Evolutionary conservation across 345 rosid species (phyloP).

Genomic region (Viola odorata): DNA sequence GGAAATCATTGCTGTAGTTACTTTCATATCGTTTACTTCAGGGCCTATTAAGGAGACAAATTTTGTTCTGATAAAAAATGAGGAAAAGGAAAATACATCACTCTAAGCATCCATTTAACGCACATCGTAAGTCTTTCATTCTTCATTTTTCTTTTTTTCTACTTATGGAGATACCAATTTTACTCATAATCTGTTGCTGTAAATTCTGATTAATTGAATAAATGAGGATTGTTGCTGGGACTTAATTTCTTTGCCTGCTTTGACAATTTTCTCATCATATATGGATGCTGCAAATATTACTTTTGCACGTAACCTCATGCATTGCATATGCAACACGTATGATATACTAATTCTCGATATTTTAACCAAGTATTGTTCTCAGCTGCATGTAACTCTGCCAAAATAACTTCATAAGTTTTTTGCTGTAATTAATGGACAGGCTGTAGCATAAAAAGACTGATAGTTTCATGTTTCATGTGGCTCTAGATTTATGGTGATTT

Average conservation of each 20-base stretch:
- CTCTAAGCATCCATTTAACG: slow-evolving; percentile 48
- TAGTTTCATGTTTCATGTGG: neutral
- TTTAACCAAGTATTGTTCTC: neutral
- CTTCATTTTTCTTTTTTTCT: neutral
- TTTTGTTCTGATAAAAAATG: slow-evolving; percentile 21
- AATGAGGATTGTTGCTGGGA: neutral
- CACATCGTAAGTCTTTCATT: slow-evolving; percentile 43
- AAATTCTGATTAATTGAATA: neutral
- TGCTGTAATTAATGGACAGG: neutral
- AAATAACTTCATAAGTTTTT: neutral
- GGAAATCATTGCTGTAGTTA: neutral
- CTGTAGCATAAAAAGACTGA: neutral
- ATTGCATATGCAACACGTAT: neutral
- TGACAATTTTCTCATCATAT: neutral
- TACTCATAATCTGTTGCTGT: neutral
- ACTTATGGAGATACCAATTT: neutral
- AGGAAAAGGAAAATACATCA: slow-evolving; percentile 45
- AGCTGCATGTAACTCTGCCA: neutral
- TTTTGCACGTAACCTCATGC: neutral
- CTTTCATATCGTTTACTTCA: neutral
- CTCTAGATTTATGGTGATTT: neutral
- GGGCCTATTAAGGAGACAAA: slow-evolving; percentile 1
- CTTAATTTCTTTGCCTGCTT: too few species aligned
- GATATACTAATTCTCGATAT: neutral
- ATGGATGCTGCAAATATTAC: neutral